Conservation (phyloP, 2,329 filamentous ascomycete genomes). For the Calonectria honghensis region DNA sequence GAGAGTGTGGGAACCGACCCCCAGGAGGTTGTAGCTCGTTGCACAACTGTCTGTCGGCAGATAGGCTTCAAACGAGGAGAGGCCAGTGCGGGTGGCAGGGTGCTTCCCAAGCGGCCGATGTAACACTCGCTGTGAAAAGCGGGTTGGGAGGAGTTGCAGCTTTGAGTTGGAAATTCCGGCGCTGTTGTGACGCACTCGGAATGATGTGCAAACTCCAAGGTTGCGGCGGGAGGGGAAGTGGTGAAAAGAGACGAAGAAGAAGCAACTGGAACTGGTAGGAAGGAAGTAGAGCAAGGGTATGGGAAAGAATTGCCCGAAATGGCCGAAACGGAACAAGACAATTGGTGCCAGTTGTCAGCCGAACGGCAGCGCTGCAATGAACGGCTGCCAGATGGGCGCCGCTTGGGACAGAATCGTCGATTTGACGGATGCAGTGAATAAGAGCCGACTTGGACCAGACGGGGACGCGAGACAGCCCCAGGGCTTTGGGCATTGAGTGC, state of each 20-base stretch:
- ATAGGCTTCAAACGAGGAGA: conserved; percentile 35
- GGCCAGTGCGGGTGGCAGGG: conserved; percentile 35
- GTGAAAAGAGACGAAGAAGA: conserved; percentile 6
- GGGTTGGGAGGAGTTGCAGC: neutral
- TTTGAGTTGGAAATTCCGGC: neutral
- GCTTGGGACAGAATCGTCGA: conserved; percentile 28
- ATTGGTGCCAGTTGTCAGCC: conserved; percentile 41
- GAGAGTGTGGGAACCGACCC: conserved; percentile 25
- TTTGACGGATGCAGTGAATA: conserved; percentile 37
- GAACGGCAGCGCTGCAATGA: conserved; percentile 22
- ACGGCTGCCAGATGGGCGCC: conserved; percentile 17
- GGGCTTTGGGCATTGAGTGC: conserved; percentile 43
- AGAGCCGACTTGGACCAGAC: conserved; percentile 31
- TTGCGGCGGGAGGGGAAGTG: conserved; percentile 6
- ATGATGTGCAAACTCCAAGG: conserved; percentile 3
- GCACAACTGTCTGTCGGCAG: conserved; percentile 41
- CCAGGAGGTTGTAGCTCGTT: conserved; percentile 40
- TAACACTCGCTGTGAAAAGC: conserved; percentile 15
- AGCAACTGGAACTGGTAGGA: conserved; percentile 22
- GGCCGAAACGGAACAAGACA: conserved; percentile 31
- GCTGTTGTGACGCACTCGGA: neutral
- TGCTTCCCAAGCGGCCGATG: conserved; percentile 18
- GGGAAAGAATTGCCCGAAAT: conserved; percentile 32
- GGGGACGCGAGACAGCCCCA: conserved; percentile 15
- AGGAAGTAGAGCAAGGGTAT: conserved; percentile 23